These are phyloP conservation scores for Nannochloropsis oceanica DNA, from an alignment of 108 stramenopile genomes.

Conservation along the genomic window DNA sequence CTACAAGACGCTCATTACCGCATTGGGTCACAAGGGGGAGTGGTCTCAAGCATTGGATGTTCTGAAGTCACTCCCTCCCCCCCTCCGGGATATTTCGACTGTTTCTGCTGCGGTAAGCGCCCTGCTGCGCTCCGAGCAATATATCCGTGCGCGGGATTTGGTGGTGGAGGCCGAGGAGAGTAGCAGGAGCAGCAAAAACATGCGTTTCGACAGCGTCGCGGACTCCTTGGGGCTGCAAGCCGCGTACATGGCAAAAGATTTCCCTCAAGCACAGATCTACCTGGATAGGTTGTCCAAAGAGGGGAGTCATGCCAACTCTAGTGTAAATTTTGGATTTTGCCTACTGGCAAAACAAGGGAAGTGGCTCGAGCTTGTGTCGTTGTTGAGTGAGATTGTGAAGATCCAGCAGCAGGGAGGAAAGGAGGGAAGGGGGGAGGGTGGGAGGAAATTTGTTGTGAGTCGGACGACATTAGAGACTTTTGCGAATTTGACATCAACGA, in stretches of 20 bases:
- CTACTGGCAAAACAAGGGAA: neutral
- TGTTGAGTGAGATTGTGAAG: neutral
- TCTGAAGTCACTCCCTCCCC: neutral
- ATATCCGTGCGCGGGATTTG: neutral
- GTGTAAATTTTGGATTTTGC: neutral
- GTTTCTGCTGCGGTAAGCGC: neutral
- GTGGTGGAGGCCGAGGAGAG: neutral
- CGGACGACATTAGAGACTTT: neutral
- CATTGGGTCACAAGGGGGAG: neutral
- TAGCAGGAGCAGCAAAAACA: neutral
- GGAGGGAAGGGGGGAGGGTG: neutral
- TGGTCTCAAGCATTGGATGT: neutral
- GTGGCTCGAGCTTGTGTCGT: neutral
- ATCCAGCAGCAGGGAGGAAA: neutral
- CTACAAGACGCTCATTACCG: neutral
- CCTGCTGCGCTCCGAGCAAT: neutral
- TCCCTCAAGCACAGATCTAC: neutral
- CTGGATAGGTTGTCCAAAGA: neutral
- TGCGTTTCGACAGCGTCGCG: neutral
- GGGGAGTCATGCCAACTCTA: neutral
- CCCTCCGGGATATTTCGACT: neutral
- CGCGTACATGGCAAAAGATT: neutral
- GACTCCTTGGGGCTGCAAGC: neutral
- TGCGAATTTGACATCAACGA: neutral
- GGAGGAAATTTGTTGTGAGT: neutral